A percentile compares a stretch with the other conserved stretches of the same genome.
Conservation (phyloP, 1,284 basidiomycete species). For the Ceratobasidium sp. region DNA sequence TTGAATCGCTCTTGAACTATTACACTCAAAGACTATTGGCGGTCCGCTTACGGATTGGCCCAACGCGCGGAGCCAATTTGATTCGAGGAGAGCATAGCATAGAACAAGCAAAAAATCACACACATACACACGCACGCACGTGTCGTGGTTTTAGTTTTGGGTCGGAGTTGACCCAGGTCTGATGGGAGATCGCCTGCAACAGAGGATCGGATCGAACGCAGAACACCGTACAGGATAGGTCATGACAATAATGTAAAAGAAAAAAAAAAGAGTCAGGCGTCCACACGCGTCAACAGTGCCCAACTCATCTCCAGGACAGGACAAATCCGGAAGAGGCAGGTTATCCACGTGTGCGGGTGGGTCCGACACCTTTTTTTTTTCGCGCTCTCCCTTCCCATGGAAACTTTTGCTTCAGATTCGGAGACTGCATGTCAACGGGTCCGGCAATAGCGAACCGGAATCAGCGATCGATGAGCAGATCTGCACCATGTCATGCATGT, state of each 20-base stretch:
- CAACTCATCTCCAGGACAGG: neutral
- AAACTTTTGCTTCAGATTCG: neutral
- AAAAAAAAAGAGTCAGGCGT: neutral
- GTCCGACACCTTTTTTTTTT: conserved; percentile 8
- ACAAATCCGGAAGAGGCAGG: neutral
- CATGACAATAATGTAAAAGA: neutral
- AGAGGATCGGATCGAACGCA: conserved; percentile 19
- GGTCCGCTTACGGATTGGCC: conserved; percentile 36
- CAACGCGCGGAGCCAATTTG: conserved; percentile 25
- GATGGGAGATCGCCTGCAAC: conserved; percentile 8
- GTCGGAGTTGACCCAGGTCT: conserved; percentile 23
- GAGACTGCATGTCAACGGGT: neutral
- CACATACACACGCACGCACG: too few species aligned
- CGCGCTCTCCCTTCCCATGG: neutral
- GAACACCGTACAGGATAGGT: conserved; percentile 2
- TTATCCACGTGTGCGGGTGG: conserved; percentile 18
- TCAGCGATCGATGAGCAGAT: conserved; percentile 18
- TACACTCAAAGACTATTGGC: neutral
- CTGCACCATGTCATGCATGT: conserved; percentile 6
- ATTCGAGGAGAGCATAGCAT: conserved; percentile 6
- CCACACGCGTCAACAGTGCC: conserved; percentile 6
- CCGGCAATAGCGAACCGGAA: conserved; percentile 15
- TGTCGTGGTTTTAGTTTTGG: conserved; percentile 21
- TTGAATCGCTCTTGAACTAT: neutral
- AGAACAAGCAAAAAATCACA: neutral